Base-by-base conservation (phyloP, 2,329 filamentous ascomycete species). In the Mycogone perniciosa region DNA sequence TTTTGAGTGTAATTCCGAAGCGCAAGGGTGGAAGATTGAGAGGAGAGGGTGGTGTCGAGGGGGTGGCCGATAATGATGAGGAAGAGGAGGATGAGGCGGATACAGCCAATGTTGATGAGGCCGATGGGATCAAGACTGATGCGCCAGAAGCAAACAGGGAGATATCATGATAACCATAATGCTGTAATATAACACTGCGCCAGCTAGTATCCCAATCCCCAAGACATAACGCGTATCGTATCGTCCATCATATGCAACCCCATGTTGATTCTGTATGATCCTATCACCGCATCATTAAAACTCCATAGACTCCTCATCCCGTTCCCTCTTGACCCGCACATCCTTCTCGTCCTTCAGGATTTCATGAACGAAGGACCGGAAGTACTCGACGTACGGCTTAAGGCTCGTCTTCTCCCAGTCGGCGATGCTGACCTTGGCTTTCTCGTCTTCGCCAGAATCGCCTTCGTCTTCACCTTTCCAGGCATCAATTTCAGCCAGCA, bases 391-490 rank as follows among this genome's bases (percentile, higher is more conserved):
- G 65, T 95, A 97, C 7, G 90, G 89, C 72, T 87, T 95, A 63
- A 99, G 69, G 57, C 89, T 89, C 27, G 93, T 99, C 81, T 97
- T 99, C 71, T 99, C 92, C 84, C 92, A 97, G 64, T 99, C 93
- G 58, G 85, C 80, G 44, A 88, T 62, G 50, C 58, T 48, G 29
- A 43, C 60, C 60, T 71, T 72, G 3, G 56, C 53, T 37, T 57
- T 66, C 31, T 61, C 63, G 0, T 73, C 63, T 3, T 68, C 71
- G 10, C 62, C 68, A 8, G 75, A 72, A 1, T 67, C 71, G 8
- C 62, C 68, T 9, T 75, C 72, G 5, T 66, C 73, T 20, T 68
- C 69, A 1, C 64, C 69, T 59, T 82, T 78, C 82, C 89, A 97
- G 20, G 79, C 74, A 66, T 99, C 91, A 61, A 99, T 95, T 72